Conservation (phyloP, 1,139 yeast species). For the Blastobotrys capitulatus region DNA sequence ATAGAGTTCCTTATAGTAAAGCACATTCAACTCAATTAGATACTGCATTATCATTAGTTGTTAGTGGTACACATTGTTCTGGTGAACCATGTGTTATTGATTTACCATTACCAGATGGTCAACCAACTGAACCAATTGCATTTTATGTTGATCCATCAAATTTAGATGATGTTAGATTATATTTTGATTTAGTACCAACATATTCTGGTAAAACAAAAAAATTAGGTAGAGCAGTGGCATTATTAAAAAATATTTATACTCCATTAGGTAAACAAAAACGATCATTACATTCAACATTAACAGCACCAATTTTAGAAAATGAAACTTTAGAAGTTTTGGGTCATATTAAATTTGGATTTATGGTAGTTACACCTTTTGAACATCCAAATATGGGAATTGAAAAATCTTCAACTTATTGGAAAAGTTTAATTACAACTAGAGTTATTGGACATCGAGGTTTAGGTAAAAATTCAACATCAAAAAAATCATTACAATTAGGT, state of each 20-base stretch:
- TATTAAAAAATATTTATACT: slow-evolving; percentile 59
- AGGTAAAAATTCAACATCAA: slow-evolving; percentile 72
- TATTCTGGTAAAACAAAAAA: slow-evolving; percentile 53
- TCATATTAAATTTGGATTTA: slow-evolving; percentile 64
- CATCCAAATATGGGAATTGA: slow-evolving; percentile 67
- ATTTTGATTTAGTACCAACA: slow-evolving; percentile 91
- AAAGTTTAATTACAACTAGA: slow-evolving; percentile 77
- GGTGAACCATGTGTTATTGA: slow-evolving; percentile 71
- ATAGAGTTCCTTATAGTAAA: slow-evolving; percentile 67
- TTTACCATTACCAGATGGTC: slow-evolving; percentile 78
- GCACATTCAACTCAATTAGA: slow-evolving; percentile 79
- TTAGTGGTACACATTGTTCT: slow-evolving; percentile 46
- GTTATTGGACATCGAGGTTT: slow-evolving; percentile 96
- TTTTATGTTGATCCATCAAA: slow-evolving; percentile 60
- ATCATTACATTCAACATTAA: slow-evolving; percentile 59
- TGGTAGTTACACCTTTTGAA: slow-evolving; percentile 65
- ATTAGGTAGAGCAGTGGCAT: slow-evolving; percentile 82
- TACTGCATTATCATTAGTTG: slow-evolving; percentile 75
- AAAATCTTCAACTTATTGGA: slow-evolving; percentile 86
- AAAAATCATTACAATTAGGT: slow-evolving; percentile 83
- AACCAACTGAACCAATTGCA: slow-evolving; percentile 75
- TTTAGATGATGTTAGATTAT: slow-evolving; percentile 48
- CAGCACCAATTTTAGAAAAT: slow-evolving; percentile 74
- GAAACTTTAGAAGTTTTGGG: slow-evolving; percentile 74
- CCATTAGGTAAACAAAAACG: slow-evolving; percentile 65